These are phyloP conservation scores for Magnusiomyces suaveolens DNA, from an alignment of 1,139 yeast species.

Conservation along the genomic window DNA sequence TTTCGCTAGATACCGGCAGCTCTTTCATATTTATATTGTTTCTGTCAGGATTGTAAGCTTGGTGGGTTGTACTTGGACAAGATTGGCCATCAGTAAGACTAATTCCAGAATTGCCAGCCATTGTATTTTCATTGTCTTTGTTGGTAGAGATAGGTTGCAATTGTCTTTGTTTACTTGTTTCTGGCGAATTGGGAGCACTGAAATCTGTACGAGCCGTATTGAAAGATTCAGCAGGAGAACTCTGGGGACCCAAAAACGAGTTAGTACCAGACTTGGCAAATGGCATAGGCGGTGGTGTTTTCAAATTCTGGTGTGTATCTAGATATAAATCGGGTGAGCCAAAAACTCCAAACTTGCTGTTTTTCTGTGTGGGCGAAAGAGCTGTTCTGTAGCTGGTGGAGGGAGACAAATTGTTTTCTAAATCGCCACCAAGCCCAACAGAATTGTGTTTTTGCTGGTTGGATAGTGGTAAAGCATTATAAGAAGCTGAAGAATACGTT, in stretches of 20 bases:
- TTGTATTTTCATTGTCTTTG: background rate
- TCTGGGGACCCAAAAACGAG: slow-evolving; percentile 9
- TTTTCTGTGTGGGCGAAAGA: slow-evolving; percentile 8
- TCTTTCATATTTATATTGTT: no score
- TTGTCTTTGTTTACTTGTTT: background rate
- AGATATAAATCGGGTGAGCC: background rate
- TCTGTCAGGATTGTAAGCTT: background rate
- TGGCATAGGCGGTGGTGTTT: slow-evolving; percentile 11
- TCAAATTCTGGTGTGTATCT: background rate
- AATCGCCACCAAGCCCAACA: background rate
- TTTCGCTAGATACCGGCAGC: background rate
- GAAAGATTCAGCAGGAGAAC: slow-evolving; percentile 5
- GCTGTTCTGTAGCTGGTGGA: slow-evolving; percentile 1
- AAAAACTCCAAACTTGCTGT: background rate
- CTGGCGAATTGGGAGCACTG: background rate
- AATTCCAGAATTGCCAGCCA: background rate
- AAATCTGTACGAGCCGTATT: background rate
- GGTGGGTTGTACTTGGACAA: background rate
- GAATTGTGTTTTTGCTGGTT: background rate
- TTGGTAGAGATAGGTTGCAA: background rate
- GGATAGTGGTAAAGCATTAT: background rate
- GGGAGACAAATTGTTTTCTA: background rate
- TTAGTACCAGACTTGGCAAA: slow-evolving; percentile 1
- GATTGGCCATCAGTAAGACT: background rate
- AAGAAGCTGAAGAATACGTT: background rate